Evolutionary conservation across 805 yeast species (phyloP).

Genomic region (Saccharomycopsis babjevae): DNA sequence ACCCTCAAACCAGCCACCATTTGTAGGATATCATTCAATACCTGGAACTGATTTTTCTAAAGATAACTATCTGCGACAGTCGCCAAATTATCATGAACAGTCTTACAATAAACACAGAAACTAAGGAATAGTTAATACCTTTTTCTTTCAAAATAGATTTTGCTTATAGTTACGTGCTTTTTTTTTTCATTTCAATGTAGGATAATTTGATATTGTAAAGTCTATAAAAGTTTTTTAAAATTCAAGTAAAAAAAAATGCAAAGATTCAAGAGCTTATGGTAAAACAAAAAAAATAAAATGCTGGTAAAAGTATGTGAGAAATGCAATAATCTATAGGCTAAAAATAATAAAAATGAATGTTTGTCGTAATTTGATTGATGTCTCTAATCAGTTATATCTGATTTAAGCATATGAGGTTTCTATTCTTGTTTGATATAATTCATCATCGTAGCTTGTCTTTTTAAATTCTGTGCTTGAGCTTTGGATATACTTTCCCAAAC

Average conservation of each 20-base stretch:
- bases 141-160: neutral
- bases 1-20: neutral
- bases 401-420: neutral
- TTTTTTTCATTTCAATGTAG: too few relatives aligned
- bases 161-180: neutral
- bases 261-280: neutral
- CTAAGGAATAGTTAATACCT: neutral
- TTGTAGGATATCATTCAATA: neutral
- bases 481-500: slow-evolving; percentile 14
- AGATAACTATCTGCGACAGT: neutral
- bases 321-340: slow-evolving; percentile 1
- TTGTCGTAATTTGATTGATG: neutral
- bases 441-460: neutral
- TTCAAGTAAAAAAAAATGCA: neutral
- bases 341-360: neutral
- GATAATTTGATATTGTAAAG: neutral
- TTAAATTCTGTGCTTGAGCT: slow-evolving; percentile 15
- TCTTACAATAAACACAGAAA: neutral
- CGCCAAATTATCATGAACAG: neutral
- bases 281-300: neutral
- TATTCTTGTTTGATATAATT: neutral
- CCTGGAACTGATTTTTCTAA: neutral
- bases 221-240: neutral
- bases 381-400: neutral
- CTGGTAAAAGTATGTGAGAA: neutral